Conservation (phyloP, 2,329 filamentous ascomycete species). For the Calonectria multiphialidica region DNA sequence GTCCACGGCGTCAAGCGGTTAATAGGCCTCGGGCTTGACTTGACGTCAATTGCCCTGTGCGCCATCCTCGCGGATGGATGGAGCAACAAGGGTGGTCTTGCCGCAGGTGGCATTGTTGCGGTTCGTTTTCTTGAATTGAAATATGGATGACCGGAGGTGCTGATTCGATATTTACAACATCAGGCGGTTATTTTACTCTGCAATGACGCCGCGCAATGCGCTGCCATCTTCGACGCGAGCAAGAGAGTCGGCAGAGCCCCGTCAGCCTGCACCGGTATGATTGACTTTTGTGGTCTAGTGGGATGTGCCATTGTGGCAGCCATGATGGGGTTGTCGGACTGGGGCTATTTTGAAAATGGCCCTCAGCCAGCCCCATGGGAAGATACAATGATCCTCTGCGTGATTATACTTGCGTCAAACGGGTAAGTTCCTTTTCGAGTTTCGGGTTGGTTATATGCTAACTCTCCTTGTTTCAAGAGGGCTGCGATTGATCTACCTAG, state of each 20-base stretch:
- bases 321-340: background rate
- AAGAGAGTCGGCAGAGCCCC: background rate
- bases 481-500: background rate
- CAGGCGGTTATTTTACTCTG: background rate
- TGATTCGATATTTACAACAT: background rate
- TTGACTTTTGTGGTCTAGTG: background rate
- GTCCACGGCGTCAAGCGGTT: background rate
- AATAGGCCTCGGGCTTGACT: background rate
- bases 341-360: background rate
- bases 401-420: background rate
- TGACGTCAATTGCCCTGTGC: background rate
- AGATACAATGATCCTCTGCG: background rate
- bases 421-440: no score
- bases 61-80: background rate
- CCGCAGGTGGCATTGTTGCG: background rate
- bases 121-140: background rate
- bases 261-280: background rate
- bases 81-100: background rate
- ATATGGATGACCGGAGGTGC: background rate
- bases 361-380: background rate
- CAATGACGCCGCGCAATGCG: background rate
- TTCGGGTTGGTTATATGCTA: no score
- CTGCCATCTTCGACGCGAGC: background rate
- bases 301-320: background rate
- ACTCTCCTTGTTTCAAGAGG: background rate